Base-by-base conservation (phyloP, 257 asterid genomes). In the Ballota nigra region DNA sequence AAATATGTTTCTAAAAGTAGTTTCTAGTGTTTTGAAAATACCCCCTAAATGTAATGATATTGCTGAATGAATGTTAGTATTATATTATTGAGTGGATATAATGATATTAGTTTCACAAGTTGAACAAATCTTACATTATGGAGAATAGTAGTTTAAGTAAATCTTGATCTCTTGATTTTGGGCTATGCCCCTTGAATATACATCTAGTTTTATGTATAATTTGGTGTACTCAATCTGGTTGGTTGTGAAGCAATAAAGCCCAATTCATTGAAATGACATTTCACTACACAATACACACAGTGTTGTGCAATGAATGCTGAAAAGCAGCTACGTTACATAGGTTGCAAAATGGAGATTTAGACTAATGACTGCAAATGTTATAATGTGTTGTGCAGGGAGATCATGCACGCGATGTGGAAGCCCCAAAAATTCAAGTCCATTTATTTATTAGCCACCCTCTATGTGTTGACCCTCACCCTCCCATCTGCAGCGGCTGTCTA, bases 371-470 rank as follows among this genome's bases (percentile, higher is more conserved):
- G 63, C 24, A 31, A 52, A 51, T 23, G 45, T 23, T 33, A 3
- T n/a, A 36, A 34, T 69, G 18, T 78, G 41, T 73, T 76, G 78
- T 62, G 78, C 97, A 93, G 97, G 72, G 98, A 93, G 84, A 83
- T 93, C 51, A 93, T 93, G 97, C 96, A 93, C 66, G 98, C 98
- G 0, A 93, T 93, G 98, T 93, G 97, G 97, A 93, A 91, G 89
- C 98, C 98, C 23, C 96, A 93, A 40, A 91, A 89, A 68, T 91
- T 93, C 82, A 91, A 93, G 84, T 90, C 97, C 66, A 91, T 89
- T 0, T 93, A 93, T 83, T 76, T 89, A 45, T 75, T 78, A 45
- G 97, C 98, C 47, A 91, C 97, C 0, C 63, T 87, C 9, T 91
- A 87, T 75, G 98, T 91, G 68, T 63, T 93, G 87, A 93, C 98